A percentile compares a stretch with the other conserved stretches of the same genome.
Conservation (phyloP, 2,329 filamentous ascomycete genomes). For the Botrytis cinerea region DNA sequence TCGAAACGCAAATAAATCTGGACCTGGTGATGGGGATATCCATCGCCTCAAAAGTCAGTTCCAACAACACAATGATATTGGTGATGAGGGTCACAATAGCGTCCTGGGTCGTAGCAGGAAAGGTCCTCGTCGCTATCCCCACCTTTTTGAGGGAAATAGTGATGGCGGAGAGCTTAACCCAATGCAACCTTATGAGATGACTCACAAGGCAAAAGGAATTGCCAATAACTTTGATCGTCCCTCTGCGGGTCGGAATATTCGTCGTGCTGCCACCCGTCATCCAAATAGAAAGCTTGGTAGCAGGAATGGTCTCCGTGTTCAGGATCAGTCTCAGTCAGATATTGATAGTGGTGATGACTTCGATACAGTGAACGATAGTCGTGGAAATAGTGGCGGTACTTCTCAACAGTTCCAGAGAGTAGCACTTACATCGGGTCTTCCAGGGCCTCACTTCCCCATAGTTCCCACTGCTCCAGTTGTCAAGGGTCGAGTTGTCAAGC, state of each 20-base stretch:
- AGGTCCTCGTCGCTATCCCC: background rate
- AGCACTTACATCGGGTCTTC: background rate
- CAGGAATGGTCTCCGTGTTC: background rate
- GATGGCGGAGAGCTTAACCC: background rate
- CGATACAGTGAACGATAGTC: background rate
- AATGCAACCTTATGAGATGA: background rate
- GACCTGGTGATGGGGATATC: background rate
- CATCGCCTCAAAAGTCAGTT: background rate
- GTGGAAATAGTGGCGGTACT: background rate
- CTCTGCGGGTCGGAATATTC: background rate
- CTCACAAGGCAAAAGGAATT: background rate
- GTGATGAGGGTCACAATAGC: background rate
- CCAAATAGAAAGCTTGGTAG: background rate
- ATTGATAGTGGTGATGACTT: background rate
- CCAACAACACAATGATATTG: background rate
- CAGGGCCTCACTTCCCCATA: background rate
- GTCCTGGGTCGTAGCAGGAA: background rate
- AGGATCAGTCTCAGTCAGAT: background rate
- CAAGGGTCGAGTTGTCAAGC: constrained; percentile 21
- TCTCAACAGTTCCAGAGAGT: constrained; percentile 7
- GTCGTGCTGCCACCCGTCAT: background rate
- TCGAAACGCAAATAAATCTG: background rate
- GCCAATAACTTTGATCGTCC: background rate
- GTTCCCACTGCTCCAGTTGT: background rate
- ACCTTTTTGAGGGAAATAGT: background rate